Evolutionary conservation across 2,329 filamentous ascomycete species (phyloP).

Genomic region (Colletotrichum sp.): DNA sequence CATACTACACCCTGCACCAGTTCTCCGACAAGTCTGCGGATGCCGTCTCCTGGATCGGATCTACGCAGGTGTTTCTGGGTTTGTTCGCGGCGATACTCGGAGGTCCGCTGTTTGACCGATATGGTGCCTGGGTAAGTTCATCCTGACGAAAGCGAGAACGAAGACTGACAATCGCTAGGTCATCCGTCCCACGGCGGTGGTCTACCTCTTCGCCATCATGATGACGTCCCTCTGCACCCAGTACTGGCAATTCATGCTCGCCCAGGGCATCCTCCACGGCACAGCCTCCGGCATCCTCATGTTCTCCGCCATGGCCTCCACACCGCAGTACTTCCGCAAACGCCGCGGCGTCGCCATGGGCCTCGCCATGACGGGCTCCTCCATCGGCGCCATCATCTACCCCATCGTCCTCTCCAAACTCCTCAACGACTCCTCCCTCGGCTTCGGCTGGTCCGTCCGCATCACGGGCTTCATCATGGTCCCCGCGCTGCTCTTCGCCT

Average conservation of each 20-base stretch:
- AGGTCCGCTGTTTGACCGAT: conserved; percentile 47
- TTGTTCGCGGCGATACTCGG: conserved; percentile 37
- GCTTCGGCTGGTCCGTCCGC: conserved; percentile 58
- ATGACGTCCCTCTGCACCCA: conserved; percentile 46
- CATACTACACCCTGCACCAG: conserved; percentile 44
- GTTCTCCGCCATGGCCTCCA: conserved; percentile 48
- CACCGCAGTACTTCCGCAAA: conserved; percentile 52
- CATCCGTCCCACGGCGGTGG: conserved; percentile 7
- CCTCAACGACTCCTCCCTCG: conserved; percentile 45
- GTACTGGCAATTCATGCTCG: conserved; percentile 59
- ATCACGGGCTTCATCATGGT: conserved; percentile 57
- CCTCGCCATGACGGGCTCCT: conserved; percentile 49
- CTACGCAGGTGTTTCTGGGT: conserved; percentile 37
- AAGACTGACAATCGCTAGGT: background rate
- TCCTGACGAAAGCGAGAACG: background rate
- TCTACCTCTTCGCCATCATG: conserved; percentile 44
- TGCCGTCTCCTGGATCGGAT: conserved; percentile 48
- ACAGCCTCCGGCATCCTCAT: conserved; percentile 43
- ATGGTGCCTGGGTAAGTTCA: conserved; percentile 36
- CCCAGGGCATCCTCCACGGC: conserved; percentile 51
- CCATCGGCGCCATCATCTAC: conserved; percentile 58
- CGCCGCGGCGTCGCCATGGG: conserved; percentile 52
- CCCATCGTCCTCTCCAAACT: conserved; percentile 53
- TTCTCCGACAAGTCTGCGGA: conserved; percentile 33
- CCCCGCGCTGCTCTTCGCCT: conserved; percentile 44